These are phyloP conservation scores for Aspergillus sp. DNA, from an alignment of 2,329 filamentous ascomycete genomes.

Conservation along the genomic window DNA sequence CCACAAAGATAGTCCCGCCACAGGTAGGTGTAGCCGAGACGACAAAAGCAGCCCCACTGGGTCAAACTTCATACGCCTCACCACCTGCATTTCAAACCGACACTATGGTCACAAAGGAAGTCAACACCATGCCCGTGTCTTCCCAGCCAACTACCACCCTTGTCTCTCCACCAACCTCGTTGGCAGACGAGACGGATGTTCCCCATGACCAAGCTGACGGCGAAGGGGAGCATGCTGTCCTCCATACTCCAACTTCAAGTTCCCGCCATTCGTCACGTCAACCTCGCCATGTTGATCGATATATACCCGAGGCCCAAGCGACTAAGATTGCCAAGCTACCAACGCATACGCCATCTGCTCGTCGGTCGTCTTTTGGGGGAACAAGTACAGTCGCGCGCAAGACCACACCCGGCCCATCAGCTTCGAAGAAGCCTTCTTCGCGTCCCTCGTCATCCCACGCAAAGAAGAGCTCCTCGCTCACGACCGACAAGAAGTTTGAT, in stretches of 20 bases:
- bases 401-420: slow-evolving; percentile 23
- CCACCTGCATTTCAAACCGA: slow-evolving; percentile 33
- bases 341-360: slow-evolving; percentile 15
- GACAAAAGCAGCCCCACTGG: slow-evolving; percentile 15
- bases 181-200: slow-evolving; percentile 37
- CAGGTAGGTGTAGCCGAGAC: slow-evolving; percentile 5
- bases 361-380: slow-evolving; percentile 15
- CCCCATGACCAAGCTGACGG: slow-evolving; percentile 25
- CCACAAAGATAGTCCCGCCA: neutral
- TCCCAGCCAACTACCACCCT: slow-evolving; percentile 33
- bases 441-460: slow-evolving; percentile 34
- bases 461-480: slow-evolving; percentile 32
- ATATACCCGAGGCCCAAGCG: slow-evolving; percentile 28
- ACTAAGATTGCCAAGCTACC: slow-evolving; percentile 20
- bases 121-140: slow-evolving; percentile 19
- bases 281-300: slow-evolving; percentile 36
- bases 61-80: slow-evolving; percentile 30
- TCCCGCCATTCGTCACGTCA: slow-evolving; percentile 43
- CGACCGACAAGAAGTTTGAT: slow-evolving; percentile 33
- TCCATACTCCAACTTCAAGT: slow-evolving; percentile 35
- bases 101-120: slow-evolving; percentile 23
- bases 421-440: slow-evolving; percentile 27
- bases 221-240: slow-evolving; percentile 23
- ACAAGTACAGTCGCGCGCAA: slow-evolving; percentile 14
- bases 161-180: slow-evolving; percentile 42